Evolutionary conservation across 768 basidiomycete species (phyloP).

Genomic region (Agrocybe praecox): DNA sequence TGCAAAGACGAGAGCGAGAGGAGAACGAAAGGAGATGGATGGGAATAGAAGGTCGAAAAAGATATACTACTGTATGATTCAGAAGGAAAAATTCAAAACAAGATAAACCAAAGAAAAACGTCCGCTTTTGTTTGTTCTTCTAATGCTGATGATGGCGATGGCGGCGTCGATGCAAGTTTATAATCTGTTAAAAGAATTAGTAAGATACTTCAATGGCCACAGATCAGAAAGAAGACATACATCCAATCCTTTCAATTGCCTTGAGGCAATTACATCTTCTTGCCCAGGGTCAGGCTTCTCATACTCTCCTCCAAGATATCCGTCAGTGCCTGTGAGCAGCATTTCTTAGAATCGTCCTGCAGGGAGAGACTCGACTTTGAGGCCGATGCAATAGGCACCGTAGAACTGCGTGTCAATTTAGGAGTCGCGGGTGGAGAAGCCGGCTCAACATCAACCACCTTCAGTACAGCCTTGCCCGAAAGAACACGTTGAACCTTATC

Average conservation of each 20-base stretch:
- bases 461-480: conserved; percentile 80
- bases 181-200: background rate
- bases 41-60: background rate
- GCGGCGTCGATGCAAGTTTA: background rate
- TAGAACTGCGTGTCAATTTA: conserved; percentile 7
- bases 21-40: background rate
- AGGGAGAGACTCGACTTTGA: background rate
- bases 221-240: background rate
- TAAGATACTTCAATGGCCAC: background rate
- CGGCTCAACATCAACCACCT: conserved; percentile 76
- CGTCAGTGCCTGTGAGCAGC: conserved; percentile 20
- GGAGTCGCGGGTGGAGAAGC: conserved; percentile 16
- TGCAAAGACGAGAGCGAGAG: background rate
- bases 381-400: conserved; percentile 5
- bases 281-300: conserved; percentile 62
- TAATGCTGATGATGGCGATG: background rate
- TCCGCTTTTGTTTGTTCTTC: background rate
- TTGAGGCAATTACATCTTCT: conserved; percentile 36
- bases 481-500: conserved; percentile 83
- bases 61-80: conserved; percentile 1
- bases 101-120: background rate
- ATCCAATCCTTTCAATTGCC: conserved; percentile 1
- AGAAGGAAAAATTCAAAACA: background rate
- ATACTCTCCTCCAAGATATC: conserved; percentile 68
- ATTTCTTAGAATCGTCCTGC: conserved; percentile 25